A percentile compares a stretch with the other conserved stretches of the same genome.
phyloP scores from a whole-genome alignment of 371 early-diverging fungal species.

The Choanephora cucurbitarum region DNA sequence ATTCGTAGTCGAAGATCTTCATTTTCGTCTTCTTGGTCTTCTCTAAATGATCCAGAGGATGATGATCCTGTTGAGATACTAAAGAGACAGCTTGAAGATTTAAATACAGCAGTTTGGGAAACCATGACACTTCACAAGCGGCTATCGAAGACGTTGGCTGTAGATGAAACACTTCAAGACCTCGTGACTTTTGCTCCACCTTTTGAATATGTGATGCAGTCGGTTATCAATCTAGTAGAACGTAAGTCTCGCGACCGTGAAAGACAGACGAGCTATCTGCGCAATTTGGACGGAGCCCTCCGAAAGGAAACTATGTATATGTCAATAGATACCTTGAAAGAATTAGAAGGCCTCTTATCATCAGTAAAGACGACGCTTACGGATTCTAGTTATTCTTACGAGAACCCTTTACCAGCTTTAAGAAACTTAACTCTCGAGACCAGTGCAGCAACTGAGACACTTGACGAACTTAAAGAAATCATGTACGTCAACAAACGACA shows the following conservation, averaged over 20 bases:
- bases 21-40: conserved; percentile 45
- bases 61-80: conserved; percentile 55
- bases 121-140: conserved; percentile 55
- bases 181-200: conserved; percentile 45
- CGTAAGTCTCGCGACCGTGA: conserved; percentile 50
- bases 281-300: conserved; percentile 38
- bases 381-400: conserved; percentile 39
- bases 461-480: conserved; percentile 54
- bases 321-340: conserved; percentile 38
- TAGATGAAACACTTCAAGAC: conserved; percentile 42
- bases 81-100: conserved; percentile 50
- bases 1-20: conserved; percentile 45
- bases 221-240: conserved; percentile 46
- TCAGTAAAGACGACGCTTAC: conserved; percentile 39
- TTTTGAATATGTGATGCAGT: conserved; percentile 47
- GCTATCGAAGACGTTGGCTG: conserved; percentile 40
- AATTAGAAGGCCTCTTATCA: conserved; percentile 36
- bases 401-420: conserved; percentile 45
- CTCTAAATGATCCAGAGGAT: conserved; percentile 40
- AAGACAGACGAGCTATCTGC: conserved; percentile 43
- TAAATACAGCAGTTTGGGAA: conserved; percentile 51
- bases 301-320: conserved; percentile 45
- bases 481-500: conserved; percentile 56
- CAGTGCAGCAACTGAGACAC: conserved; percentile 41
- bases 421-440: conserved; percentile 46